Conservation (phyloP, 1,284 basidiomycete species). For the Ganoderma resinaceum region DNA sequence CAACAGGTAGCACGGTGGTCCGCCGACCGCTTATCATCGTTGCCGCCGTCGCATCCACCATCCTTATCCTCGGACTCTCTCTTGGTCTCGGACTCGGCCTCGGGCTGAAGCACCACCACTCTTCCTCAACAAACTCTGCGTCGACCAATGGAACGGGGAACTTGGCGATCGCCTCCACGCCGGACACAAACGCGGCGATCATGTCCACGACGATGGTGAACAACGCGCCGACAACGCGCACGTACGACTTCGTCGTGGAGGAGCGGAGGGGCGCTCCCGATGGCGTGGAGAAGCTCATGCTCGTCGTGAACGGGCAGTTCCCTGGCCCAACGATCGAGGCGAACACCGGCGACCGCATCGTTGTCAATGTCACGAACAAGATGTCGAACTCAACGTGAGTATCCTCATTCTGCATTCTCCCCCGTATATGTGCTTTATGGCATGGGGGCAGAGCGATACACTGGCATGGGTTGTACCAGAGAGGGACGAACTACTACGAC, state of each 20-base stretch:
- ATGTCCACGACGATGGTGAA: conserved; percentile 37
- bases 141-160: conserved; percentile 18
- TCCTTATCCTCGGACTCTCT: conserved; percentile 41
- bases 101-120: conserved; percentile 41
- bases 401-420: not conserved
- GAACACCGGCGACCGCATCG: conserved; percentile 51
- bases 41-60: conserved; percentile 19
- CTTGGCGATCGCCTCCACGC: conserved; percentile 25
- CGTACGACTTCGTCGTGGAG: conserved; percentile 44
- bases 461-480: conserved; percentile 51
- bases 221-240: conserved; percentile 41
- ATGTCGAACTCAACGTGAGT: conserved; percentile 43
- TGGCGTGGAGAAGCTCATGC: conserved; percentile 46
- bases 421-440: not conserved
- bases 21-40: conserved; percentile 19
- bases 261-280: conserved; percentile 44
- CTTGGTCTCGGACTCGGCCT: conserved; percentile 50
- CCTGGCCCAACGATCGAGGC: conserved; percentile 58
- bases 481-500: conserved; percentile 50
- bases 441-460: conserved; percentile 44
- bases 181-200: conserved; percentile 36
- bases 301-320: conserved; percentile 54
- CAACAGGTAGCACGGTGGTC: not conserved
- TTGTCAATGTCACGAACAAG: conserved; percentile 50
- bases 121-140: conserved; percentile 19